phyloP scores from a whole-genome alignment of 768 basidiomycete genomes.

The Leccinum pellstonianum region DNA sequence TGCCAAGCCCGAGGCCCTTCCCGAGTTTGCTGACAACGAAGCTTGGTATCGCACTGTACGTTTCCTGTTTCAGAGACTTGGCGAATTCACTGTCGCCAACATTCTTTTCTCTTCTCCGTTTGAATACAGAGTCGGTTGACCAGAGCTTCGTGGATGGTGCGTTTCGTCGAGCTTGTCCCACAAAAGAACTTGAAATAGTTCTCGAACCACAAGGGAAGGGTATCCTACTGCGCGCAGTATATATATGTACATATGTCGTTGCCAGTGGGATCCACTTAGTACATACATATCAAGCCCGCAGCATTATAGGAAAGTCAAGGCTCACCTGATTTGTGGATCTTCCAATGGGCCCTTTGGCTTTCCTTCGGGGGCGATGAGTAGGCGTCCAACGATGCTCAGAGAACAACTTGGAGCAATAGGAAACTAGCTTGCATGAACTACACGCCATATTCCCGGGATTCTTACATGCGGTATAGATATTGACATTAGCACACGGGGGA shows the following conservation, averaged over 20 bases:
- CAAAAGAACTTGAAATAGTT: conserved; percentile 3
- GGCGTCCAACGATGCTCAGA: not conserved
- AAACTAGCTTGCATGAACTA: conserved; percentile 38
- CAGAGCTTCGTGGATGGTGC: conserved; percentile 26
- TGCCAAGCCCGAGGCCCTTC: conserved; percentile 32
- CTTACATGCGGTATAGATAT: conserved; percentile 26
- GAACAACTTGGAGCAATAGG: conserved; percentile 41
- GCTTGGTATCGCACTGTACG: conserved; percentile 37
- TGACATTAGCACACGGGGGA: conserved; percentile 37
- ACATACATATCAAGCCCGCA: too few relatives aligned
- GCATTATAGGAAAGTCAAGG: not conserved
- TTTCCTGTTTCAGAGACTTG: not conserved
- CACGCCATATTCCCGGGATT: conserved; percentile 32
- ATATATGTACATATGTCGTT: too few relatives aligned
- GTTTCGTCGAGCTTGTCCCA: conserved; percentile 24
- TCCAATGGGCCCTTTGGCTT: conserved; percentile 44
- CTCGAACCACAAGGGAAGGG: not conserved
- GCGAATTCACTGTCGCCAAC: not conserved
- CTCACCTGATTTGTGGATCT: conserved; percentile 38
- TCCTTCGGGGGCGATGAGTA: conserved; percentile 22
- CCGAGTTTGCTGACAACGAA: conserved; percentile 35
- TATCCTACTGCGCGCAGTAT: too few relatives aligned
- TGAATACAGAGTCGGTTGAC: conserved; percentile 17
- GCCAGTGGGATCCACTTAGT: too few relatives aligned
- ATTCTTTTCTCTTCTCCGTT: not conserved